Evolutionary conservation across 805 yeast genomes (phyloP), one percentile per base, ranked within the genome.

Genomic region (Myxozyma lipomycoides): DNA sequence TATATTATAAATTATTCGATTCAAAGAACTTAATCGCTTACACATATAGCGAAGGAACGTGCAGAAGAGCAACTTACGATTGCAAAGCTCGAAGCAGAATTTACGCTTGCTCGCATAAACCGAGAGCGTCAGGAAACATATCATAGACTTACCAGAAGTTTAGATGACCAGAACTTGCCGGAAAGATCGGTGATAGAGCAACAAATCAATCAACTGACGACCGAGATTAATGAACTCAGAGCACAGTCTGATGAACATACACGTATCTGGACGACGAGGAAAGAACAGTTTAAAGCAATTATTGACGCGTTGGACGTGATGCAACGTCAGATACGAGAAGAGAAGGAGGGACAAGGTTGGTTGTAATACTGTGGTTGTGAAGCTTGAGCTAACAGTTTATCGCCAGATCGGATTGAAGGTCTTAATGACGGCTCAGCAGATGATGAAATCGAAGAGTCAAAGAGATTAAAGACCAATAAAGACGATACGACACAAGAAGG

Each of bases 211-310:
- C 41, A 52, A 6, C 46, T 65, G 25, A 48, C 44, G 6, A 56
- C 55, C 22, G 67, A 64, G 25, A 60, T 64, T 10, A 45, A 24
- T 12, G 64, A 59, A 41, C 51, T 65, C 40, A 55, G 61, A 38
- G 41, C 38, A 9, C 58, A 51, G 40, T 51, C 49, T 42, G 46
- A 40, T 6, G 47, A 46, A 22, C 48, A 48, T 38, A 50, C 55
- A 15, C 37, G 45, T 21, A 48, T 45, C 18, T 63, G 67, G 67
- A 37, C 48, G 9, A 48, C 47, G 7, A 52, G 64, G 6, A 46
- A 56, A 30, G 55, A 38, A 17, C 55, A 58, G 46, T 63, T 63
- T 36, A 55, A 42, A 4, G 55, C 52, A 30, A 48, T 64, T 23
- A 38, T 58, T 24, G 54, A 54, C 5, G 57, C 59, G 12, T 34